Conservation (phyloP, 352 stramenopile species). For the Phytophthora tentaculata region DNA sequence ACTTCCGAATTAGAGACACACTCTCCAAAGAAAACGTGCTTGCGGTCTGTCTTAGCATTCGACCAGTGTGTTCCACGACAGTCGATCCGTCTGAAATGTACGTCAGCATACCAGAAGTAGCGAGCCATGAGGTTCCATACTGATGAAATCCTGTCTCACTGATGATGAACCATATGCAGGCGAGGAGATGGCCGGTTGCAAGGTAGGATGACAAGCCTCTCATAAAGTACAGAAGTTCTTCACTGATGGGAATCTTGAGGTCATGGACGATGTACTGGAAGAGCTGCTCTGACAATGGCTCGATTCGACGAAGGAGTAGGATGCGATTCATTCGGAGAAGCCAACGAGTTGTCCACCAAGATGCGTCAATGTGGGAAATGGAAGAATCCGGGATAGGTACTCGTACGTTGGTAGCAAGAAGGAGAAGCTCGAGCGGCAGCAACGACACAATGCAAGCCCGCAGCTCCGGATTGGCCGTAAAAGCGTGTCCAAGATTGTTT, state of each 20-base stretch:
- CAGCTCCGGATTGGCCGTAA: slow-evolving; percentile 37
- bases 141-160: slow-evolving; percentile 51
- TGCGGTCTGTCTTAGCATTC: slow-evolving; percentile 17
- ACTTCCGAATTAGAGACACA: slow-evolving; percentile 63
- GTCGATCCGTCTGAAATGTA: slow-evolving; percentile 19
- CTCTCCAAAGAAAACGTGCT: slow-evolving; percentile 12
- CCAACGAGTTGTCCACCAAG: slow-evolving; percentile 47
- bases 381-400: slow-evolving; percentile 6
- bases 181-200: slow-evolving; percentile 65
- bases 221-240: slow-evolving; percentile 51
- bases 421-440: slow-evolving; percentile 54
- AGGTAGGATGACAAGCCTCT: slow-evolving; percentile 54
- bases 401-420: slow-evolving; percentile 22
- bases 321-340: slow-evolving; percentile 71
- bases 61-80: slow-evolving; percentile 3
- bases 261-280: slow-evolving; percentile 72
- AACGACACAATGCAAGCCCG: slow-evolving; percentile 43
- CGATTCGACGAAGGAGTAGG: slow-evolving; percentile 47
- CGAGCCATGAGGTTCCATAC: slow-evolving; percentile 51
- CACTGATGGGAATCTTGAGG: slow-evolving; percentile 50
- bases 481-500: not conserved
- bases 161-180: slow-evolving; percentile 60
- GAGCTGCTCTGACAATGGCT: slow-evolving; percentile 49
- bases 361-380: slow-evolving; percentile 2
- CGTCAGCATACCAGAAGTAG: slow-evolving; percentile 58